A percentile compares a stretch with the other conserved stretches of the same genome.
Conservation (phyloP, 108 stramenopile genomes). For the Pseudonitzschia delicatissima region DNA sequence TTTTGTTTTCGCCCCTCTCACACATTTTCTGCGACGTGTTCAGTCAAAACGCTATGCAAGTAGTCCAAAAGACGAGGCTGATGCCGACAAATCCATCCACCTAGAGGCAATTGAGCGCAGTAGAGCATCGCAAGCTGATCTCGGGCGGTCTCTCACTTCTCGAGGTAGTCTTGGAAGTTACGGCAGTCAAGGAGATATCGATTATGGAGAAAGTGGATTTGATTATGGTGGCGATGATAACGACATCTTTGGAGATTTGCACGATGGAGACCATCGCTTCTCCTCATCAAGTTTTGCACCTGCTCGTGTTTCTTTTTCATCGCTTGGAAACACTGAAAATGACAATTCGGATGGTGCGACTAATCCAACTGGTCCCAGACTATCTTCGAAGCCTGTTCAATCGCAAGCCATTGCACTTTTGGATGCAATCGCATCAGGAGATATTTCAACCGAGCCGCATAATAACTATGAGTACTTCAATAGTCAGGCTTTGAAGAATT, state of each 20-base stretch:
- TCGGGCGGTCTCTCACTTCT: constrained; percentile 42
- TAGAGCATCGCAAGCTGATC: constrained; percentile 42
- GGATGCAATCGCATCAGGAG: constrained; percentile 68
- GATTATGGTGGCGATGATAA: constrained; percentile 49
- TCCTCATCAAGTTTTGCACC: constrained; percentile 34
- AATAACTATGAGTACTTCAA: constrained; percentile 68
- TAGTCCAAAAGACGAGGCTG: constrained; percentile 69
- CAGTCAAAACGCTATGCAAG: constrained; percentile 41
- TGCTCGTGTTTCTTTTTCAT: constrained; percentile 38
- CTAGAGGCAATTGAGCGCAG: constrained; percentile 77
- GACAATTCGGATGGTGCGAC: constrained; percentile 8
- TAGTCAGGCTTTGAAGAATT: constrained; percentile 53
- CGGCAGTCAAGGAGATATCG: neutral
- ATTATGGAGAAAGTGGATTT: constrained; percentile 27
- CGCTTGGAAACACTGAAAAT: neutral
- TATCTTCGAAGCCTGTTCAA: constrained; percentile 19
- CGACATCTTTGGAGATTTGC: constrained; percentile 11
- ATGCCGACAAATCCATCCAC: constrained; percentile 81
- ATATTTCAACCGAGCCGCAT: constrained; percentile 42
- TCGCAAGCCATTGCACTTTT: constrained; percentile 54
- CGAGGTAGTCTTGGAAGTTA: constrained; percentile 23
- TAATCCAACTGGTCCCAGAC: neutral
- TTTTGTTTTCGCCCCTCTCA: neutral
- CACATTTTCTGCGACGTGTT: too few relatives aligned
- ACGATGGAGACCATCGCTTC: constrained; percentile 26